Conservation (phyloP, 257 asterid genomes). For the Craterostigma plantagineum region DNA sequence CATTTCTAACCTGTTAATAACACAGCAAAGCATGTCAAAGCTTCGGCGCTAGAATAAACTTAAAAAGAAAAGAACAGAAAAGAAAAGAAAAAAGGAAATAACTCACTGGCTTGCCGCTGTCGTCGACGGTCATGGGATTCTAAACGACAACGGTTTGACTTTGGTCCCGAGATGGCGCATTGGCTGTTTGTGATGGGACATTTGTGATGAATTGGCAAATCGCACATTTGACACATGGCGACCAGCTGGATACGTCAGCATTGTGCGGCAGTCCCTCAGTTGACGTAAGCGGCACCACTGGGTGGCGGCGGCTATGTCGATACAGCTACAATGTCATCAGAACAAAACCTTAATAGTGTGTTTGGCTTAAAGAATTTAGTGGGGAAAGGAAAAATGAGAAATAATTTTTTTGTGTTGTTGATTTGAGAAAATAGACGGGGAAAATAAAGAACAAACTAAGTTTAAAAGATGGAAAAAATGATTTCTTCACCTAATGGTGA, state of each 20-base stretch:
- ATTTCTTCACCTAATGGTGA: too few species aligned
- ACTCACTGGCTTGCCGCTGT: slow-evolving; percentile 45
- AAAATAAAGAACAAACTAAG: too few species aligned
- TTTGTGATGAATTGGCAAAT: slow-evolving; percentile 39
- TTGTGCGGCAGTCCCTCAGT: slow-evolving; percentile 55
- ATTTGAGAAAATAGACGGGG: too few species aligned
- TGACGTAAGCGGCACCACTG: slow-evolving; percentile 32
- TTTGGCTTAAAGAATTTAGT: too few species aligned
- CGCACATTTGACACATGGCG: slow-evolving; percentile 70
- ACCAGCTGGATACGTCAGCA: slow-evolving; percentile 57
- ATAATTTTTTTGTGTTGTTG: background rate
- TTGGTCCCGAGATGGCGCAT: slow-evolving; percentile 26
- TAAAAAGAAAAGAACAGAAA: too few species aligned
- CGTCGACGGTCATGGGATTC: slow-evolving; percentile 48
- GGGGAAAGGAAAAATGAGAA: slow-evolving; percentile 1
- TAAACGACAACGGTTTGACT: slow-evolving; percentile 51
- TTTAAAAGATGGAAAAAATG: too few species aligned
- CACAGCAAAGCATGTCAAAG: too few species aligned
- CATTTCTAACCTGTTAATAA: too few species aligned
- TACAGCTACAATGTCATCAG: background rate
- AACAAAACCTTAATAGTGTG: background rate
- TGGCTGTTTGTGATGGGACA: slow-evolving; percentile 11
- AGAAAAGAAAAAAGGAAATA: background rate
- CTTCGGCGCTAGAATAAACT: too few species aligned
- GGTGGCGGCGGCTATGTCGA: slow-evolving; percentile 13